phyloP scores from a whole-genome alignment of 176 grass and related monocot species.

The Hordeum vulgare region DNA sequence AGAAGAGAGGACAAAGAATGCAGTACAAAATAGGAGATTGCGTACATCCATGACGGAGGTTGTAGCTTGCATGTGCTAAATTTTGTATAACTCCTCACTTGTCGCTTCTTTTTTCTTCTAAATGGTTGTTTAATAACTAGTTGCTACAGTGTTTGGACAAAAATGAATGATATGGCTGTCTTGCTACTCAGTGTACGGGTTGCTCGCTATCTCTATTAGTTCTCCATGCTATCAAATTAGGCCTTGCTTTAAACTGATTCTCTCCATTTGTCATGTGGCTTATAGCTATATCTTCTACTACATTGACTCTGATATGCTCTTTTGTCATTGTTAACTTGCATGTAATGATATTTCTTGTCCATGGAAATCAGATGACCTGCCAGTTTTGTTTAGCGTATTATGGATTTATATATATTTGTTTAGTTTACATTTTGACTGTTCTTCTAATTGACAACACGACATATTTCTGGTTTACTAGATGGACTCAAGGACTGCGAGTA shows the following conservation, averaged over 20 bases:
- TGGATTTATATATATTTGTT: background rate
- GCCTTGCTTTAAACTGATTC: background rate
- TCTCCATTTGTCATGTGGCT: background rate
- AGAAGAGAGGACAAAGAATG: slow-evolving; percentile 63
- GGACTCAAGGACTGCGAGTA: slow-evolving; percentile 56
- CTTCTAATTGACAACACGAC: background rate
- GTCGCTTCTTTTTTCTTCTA: slow-evolving; percentile 9
- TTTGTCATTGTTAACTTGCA: slow-evolving; percentile 24
- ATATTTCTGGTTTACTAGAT: slow-evolving; percentile 59
- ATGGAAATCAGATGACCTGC: slow-evolving; percentile 6
- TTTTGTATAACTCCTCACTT: background rate
- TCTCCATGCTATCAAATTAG: background rate
- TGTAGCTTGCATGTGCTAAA: slow-evolving; percentile 24
- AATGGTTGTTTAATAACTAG: background rate
- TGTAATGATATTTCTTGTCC: background rate
- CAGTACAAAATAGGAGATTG: slow-evolving; percentile 55
- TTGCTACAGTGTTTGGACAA: background rate
- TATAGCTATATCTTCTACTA: slow-evolving; percentile 7
- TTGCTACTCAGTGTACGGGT: background rate
- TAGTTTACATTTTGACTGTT: background rate
- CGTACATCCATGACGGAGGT: slow-evolving; percentile 60
- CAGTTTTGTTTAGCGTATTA: background rate
- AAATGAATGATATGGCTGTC: background rate
- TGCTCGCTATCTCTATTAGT: background rate
- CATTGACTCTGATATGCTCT: background rate